Conservation (phyloP, 768 basidiomycete species). For the Leccinum longicurvipes region DNA sequence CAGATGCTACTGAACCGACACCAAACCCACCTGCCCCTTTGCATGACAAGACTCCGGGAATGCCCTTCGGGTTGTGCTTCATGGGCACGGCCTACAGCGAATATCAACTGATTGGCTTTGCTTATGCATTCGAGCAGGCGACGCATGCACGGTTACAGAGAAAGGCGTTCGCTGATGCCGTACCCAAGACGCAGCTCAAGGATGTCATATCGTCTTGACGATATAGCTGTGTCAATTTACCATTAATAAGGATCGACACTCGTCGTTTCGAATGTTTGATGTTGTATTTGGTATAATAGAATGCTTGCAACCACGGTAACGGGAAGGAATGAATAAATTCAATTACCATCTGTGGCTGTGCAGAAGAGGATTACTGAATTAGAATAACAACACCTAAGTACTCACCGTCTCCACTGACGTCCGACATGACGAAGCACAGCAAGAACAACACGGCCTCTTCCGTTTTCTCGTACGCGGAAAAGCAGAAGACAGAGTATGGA, state of each 20-base stretch:
- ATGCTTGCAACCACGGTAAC: not conserved
- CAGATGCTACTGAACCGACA: slow-evolving; percentile 28
- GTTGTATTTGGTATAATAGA: not conserved
- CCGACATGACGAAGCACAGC: slow-evolving; percentile 79
- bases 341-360: not conserved
- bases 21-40: slow-evolving; percentile 37
- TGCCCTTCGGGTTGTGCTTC: slow-evolving; percentile 44
- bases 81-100: slow-evolving; percentile 46
- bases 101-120: slow-evolving; percentile 38
- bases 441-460: slow-evolving; percentile 90
- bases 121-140: slow-evolving; percentile 52
- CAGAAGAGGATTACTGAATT: not conserved
- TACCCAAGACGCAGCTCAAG: slow-evolving; percentile 51
- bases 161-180: slow-evolving; percentile 48
- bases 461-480: slow-evolving; percentile 87
- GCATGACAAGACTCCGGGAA: slow-evolving; percentile 31
- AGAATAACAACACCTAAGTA: not conserved
- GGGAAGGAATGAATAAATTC: not conserved
- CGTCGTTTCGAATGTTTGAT: not conserved
- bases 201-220: slow-evolving; percentile 26
- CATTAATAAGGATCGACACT: not conserved
- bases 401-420: not conserved
- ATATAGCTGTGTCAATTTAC: not conserved
- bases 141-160: slow-evolving; percentile 48
- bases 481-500: slow-evolving; percentile 77